Evolutionary conservation across 2,329 filamentous ascomycete genomes (phyloP), one percentile per base, ranked within the genome.

Genomic region (Fusarium albidum): DNA sequence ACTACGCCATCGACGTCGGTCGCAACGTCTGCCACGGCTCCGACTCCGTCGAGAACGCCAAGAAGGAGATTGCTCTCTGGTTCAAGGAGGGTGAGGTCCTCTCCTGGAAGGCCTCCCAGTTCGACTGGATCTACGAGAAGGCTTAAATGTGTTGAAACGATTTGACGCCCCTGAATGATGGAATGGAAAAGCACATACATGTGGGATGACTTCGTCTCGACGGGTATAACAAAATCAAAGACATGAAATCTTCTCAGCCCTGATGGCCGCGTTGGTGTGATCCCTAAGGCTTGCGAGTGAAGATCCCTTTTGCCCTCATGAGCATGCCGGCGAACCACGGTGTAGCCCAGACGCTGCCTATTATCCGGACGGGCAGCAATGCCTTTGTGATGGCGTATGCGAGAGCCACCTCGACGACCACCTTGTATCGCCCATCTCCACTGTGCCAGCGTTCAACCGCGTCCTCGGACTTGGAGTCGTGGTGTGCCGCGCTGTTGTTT

Each of bases 11-110:
- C 70, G 86, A 80, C 56, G 75, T 79, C 75, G 95, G 95, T 82
- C 92, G 94, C 79, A 99, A 99, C 85, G 92, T 98, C 82, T 98
- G 94, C 91, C 95, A 99, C 88, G 95, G 95, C 77, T 97, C 92
- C 79, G 95, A 99, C 86, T 88, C 85, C 76, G 94, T 99, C 80
- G 95, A 99, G 88, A 96, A 87, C 83, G 95, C 95, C 81, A 87
- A 98, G 90, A 97, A 98, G 91, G 95, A 99, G 86, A 99, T 99
- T 76, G 89, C 89, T 73, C 88, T 98, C 76, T 99, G 95, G 95
- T 99, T 99, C 90, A 88, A 90, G 80, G 82, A 90, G 68, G 87
- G 86, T 69, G 95, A 98, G 79, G 76, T 96, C 73, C 79, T 92
- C 79, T 83, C 75, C 80, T 98, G 90, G 87, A 94, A 95, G 86